A percentile compares a stretch with the other conserved stretches of the same genome.
Evolutionary conservation across 495 filamentous ascomycete species (phyloP).

Genomic region (Aspergillus steynii): DNA sequence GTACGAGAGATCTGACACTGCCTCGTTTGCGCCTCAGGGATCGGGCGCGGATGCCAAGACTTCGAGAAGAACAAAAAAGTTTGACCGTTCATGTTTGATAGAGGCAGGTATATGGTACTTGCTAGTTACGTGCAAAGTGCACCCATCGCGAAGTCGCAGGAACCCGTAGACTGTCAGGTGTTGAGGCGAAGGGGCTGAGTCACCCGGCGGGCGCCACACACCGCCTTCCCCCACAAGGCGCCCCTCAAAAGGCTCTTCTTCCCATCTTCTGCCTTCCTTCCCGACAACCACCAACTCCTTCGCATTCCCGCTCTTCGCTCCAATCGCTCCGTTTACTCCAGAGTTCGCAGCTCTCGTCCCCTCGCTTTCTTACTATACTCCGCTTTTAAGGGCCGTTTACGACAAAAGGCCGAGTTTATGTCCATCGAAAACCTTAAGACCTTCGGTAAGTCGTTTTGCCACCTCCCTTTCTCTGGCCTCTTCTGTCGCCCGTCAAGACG

Average conservation of each 20-base stretch:
- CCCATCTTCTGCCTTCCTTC: slow-evolving; percentile 32
- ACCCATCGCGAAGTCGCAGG: too few species aligned
- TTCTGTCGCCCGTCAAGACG: not conserved
- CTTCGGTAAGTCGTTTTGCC: slow-evolving; percentile 74
- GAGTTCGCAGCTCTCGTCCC: slow-evolving; percentile 33
- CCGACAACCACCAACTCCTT: slow-evolving; percentile 20
- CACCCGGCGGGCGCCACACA: slow-evolving; percentile 38
- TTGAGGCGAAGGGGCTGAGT: slow-evolving; percentile 15
- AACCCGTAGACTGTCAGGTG: not conserved
- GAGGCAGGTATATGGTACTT: not conserved
- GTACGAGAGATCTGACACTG: too few species aligned
- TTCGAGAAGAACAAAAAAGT: too few species aligned
- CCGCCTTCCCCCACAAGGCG: slow-evolving; percentile 42
- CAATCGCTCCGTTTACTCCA: slow-evolving; percentile 23
- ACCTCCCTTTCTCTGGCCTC: slow-evolving; percentile 23
- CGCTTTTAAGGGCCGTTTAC: slow-evolving; percentile 47
- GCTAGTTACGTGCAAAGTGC: too few species aligned
- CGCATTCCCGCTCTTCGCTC: slow-evolving; percentile 12
- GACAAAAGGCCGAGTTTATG: slow-evolving; percentile 80
- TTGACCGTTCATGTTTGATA: not conserved
- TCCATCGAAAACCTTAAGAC: slow-evolving; percentile 99
- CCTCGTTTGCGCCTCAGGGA: too few species aligned
- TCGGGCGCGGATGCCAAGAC: too few species aligned
- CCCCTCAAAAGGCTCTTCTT: slow-evolving; percentile 47
- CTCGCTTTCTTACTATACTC: slow-evolving; percentile 34